Percentiles rank a stretch among this genome's conserved stretches.
phyloP scores from a whole-genome alignment of 139 green algal species.

The Deuterostichococcus epilithicus region DNA sequence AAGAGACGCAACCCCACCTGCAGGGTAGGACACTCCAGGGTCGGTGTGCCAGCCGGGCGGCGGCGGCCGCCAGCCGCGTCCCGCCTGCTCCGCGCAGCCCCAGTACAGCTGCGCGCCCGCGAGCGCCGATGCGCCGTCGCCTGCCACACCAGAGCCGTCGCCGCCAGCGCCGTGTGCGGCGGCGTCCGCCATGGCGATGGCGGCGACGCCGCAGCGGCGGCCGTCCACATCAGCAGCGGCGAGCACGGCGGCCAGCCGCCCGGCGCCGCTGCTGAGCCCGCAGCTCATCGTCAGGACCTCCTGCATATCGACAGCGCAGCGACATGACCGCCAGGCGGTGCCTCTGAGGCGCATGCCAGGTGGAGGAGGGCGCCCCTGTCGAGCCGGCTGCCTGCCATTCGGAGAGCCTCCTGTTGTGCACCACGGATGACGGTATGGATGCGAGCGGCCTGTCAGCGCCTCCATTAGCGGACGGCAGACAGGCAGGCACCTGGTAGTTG shows the following conservation, averaged over 20 bases:
- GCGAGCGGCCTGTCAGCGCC: background rate
- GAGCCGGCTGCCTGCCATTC: too few relatives aligned
- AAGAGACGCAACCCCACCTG: slow-evolving; percentile 10
- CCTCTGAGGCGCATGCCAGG: too few relatives aligned
- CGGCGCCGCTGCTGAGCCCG: background rate
- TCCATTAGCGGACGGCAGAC: too few relatives aligned
- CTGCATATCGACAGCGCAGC: background rate
- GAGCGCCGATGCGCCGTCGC: background rate
- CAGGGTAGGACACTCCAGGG: slow-evolving; percentile 25
- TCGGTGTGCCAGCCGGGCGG: slow-evolving; percentile 37
- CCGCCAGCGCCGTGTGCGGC: background rate
- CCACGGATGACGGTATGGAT: too few relatives aligned
- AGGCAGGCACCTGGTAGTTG: background rate
- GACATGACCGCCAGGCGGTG: background rate
- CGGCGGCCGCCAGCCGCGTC: slow-evolving; percentile 26
- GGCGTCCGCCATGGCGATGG: background rate
- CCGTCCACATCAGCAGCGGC: slow-evolving; percentile 3
- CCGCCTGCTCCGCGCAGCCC: slow-evolving; percentile 17
- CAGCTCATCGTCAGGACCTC: background rate
- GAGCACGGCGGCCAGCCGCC: background rate
- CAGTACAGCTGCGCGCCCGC: slow-evolving; percentile 26
- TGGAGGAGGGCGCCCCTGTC: too few relatives aligned
- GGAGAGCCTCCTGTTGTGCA: too few relatives aligned
- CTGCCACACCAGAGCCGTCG: background rate
- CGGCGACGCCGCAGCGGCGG: slow-evolving; percentile 2